Conservation (phyloP, 805 yeast species). For the Nakazawaea molendinolei region DNA sequence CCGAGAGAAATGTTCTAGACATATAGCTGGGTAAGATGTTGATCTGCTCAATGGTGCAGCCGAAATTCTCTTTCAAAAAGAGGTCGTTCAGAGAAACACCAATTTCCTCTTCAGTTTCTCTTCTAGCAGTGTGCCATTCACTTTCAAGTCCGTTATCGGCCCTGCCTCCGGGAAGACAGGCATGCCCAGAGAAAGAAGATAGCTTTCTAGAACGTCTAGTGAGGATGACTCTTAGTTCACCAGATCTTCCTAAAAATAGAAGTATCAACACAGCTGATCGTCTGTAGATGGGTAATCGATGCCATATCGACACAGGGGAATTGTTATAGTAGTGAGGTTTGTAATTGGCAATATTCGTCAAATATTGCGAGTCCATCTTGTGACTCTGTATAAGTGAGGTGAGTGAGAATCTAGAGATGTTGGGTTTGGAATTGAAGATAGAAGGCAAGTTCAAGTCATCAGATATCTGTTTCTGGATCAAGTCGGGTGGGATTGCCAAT, state of each 20-base stretch:
- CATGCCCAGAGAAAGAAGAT: slow-evolving; percentile 79
- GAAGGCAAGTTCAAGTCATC: slow-evolving; percentile 7
- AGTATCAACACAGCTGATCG: slow-evolving; percentile 77
- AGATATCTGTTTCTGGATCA: too few relatives aligned
- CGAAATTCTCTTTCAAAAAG: slow-evolving; percentile 34
- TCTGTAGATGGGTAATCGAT: slow-evolving; percentile 53
- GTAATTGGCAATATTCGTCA: slow-evolving; percentile 28
- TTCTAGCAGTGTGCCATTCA: slow-evolving; percentile 66
- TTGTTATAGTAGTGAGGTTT: slow-evolving; percentile 27
- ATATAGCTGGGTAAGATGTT: slow-evolving; percentile 70
- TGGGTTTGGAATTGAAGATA: slow-evolving; percentile 8
- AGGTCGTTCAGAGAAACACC: slow-evolving; percentile 54
- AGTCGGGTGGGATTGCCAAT: not conserved
- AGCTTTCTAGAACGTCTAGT: slow-evolving; percentile 71
- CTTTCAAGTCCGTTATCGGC: slow-evolving; percentile 64
- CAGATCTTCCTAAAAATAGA: slow-evolving; percentile 62
- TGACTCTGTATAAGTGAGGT: slow-evolving; percentile 16
- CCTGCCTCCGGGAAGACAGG: slow-evolving; percentile 91
- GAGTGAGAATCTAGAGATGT: slow-evolving; percentile 6
- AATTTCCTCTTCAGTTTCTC: slow-evolving; percentile 86
- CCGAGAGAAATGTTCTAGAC: slow-evolving; percentile 76
- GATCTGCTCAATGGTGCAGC: slow-evolving; percentile 54
- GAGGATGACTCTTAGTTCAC: slow-evolving; percentile 70
- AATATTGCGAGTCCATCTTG: slow-evolving; percentile 27
- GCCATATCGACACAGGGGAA: slow-evolving; percentile 45